Evolutionary conservation across 257 asterid species (phyloP).

Genomic region (Nicotiana knightiana): DNA sequence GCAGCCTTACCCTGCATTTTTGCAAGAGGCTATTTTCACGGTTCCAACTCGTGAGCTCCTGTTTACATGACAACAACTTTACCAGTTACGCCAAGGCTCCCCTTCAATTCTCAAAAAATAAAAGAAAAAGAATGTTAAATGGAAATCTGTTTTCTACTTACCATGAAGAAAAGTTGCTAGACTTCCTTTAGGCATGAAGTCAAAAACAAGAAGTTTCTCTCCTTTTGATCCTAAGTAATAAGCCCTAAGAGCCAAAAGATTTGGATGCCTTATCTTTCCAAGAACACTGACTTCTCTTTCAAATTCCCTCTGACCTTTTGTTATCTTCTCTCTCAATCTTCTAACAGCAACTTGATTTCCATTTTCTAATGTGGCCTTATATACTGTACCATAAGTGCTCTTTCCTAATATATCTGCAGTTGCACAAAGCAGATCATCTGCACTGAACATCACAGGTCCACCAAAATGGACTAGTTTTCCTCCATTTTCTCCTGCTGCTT

Average conservation of each 20-base stretch:
- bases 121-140: background rate
- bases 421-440: slow-evolving; percentile 89
- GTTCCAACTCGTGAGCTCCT: too few relatives aligned
- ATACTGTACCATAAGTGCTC: slow-evolving; percentile 90
- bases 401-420: slow-evolving; percentile 97
- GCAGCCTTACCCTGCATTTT: too few relatives aligned
- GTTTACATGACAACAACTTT: too few relatives aligned
- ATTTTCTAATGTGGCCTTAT: slow-evolving; percentile 82
- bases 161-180: slow-evolving; percentile 86
- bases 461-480: slow-evolving; percentile 94
- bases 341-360: slow-evolving; percentile 86
- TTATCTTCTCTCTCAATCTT: slow-evolving; percentile 86
- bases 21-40: too few relatives aligned
- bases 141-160: slow-evolving; percentile 11
- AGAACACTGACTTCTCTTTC: slow-evolving; percentile 67
- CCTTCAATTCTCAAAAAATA: background rate
- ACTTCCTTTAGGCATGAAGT: slow-evolving; percentile 88
- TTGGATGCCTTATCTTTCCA: slow-evolving; percentile 77
- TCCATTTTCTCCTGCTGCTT: slow-evolving; percentile 59
- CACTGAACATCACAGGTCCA: slow-evolving; percentile 67
- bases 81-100: too few relatives aligned
- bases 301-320: slow-evolving; percentile 74
- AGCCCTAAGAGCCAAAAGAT: slow-evolving; percentile 83
- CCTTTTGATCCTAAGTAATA: slow-evolving; percentile 93
- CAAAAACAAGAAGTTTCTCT: slow-evolving; percentile 87